Conservation (phyloP, 2,329 filamentous ascomycete species). For the Cordyceps sp. region DNA sequence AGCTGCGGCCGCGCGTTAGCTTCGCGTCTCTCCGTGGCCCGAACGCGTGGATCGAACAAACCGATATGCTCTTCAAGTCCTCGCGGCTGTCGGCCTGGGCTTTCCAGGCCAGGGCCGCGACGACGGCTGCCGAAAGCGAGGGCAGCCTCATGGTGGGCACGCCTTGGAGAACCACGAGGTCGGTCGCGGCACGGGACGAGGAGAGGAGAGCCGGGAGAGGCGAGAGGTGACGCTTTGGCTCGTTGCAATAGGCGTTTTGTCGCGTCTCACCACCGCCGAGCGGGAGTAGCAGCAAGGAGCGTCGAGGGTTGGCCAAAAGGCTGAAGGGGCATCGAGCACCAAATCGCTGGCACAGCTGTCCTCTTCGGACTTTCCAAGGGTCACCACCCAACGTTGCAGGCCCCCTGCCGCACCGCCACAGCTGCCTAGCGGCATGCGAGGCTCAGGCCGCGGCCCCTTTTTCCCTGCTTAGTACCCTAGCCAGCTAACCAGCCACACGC, state of each 20-base stretch:
- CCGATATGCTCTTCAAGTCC: conserved; percentile 36
- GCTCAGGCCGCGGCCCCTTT: not conserved
- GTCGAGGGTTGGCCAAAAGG: not conserved
- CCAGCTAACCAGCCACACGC: not conserved
- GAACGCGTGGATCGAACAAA: no score
- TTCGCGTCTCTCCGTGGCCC: not conserved
- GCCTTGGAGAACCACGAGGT: no score
- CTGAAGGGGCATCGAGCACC: not conserved
- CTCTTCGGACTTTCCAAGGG: conserved; percentile 5
- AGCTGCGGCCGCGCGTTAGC: conserved; percentile 34
- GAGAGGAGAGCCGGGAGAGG: no score
- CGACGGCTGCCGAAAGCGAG: conserved; percentile 28
- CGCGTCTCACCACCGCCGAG: no score
- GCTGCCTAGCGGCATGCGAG: no score
- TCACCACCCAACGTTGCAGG: not conserved
- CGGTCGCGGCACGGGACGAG: no score
- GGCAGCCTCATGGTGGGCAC: conserved; percentile 28
- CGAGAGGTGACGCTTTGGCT: no score
- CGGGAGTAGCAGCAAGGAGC: not conserved
- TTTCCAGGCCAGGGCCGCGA: conserved; percentile 32
- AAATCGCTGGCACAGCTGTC: conserved; percentile 7
- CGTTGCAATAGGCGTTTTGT: no score
- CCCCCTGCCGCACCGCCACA: conserved; percentile 4
- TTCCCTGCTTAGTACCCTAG: not conserved
- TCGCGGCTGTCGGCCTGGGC: conserved; percentile 28